Conservation (phyloP, 2,329 filamentous ascomycete genomes). For the Xylariaceae sp. region DNA sequence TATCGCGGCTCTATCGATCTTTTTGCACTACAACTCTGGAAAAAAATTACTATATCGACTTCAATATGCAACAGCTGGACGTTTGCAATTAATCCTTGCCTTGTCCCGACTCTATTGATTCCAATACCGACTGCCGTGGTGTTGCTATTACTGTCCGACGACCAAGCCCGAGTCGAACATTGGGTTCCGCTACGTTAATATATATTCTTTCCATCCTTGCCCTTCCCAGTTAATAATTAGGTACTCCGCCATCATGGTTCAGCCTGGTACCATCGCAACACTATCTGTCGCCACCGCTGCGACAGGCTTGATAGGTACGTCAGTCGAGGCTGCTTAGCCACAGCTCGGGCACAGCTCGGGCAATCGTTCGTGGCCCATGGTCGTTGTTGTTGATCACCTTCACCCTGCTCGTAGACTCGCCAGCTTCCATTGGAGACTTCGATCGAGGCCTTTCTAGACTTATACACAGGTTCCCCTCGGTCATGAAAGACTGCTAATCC, state of each 20-base stretch:
- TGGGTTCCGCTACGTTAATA: neutral
- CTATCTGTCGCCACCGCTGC: conserved; percentile 56
- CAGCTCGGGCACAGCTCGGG: neutral
- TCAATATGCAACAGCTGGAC: neutral
- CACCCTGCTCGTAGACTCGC: neutral
- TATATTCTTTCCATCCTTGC: neutral
- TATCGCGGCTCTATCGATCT: conserved; percentile 16
- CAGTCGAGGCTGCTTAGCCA: neutral
- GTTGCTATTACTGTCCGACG: neutral
- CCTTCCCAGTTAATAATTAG: neutral
- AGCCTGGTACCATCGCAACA: conserved; percentile 52
- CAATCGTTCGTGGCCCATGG: neutral
- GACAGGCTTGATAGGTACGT: conserved; percentile 55
- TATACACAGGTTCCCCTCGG: neutral
- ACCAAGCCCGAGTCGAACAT: neutral
- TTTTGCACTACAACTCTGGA: conserved; percentile 7
- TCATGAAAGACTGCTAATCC: conserved; percentile 20
- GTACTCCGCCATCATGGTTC: conserved; percentile 36
- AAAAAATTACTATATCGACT: conserved; percentile 14
- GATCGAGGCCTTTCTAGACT: neutral
- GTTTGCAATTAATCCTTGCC: neutral
- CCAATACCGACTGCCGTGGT: neutral
- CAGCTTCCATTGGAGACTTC: neutral
- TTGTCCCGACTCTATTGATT: neutral
- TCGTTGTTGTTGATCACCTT: neutral